phyloP scores from a whole-genome alignment of 1,284 basidiomycete species.

The Cryptococcus hybrid region DNA sequence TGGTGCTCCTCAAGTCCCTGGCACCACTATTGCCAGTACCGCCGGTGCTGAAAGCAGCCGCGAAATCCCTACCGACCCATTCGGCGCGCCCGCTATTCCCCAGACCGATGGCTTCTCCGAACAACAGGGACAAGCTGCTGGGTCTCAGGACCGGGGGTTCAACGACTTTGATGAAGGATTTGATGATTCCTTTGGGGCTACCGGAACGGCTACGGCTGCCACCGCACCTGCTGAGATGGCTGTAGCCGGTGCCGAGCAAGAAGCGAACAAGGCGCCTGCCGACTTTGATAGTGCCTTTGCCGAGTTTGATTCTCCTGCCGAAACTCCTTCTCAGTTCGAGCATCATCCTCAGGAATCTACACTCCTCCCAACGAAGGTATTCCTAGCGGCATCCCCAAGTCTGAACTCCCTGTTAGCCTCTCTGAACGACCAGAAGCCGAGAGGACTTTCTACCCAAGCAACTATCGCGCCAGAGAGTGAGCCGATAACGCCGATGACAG shows the following conservation, averaged over 20 bases:
- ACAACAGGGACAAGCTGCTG: no score
- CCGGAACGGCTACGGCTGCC: neutral
- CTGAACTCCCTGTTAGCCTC: conserved; percentile 12
- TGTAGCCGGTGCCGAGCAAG: neutral
- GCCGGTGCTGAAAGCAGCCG: neutral
- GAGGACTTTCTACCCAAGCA: conserved; percentile 37
- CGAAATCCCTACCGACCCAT: conserved; percentile 2
- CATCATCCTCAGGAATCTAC: neutral
- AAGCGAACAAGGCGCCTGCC: conserved; percentile 32
- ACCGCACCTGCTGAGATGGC: neutral
- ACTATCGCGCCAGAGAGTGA: conserved; percentile 25
- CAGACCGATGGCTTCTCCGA: neutral
- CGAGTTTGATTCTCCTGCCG: conserved; percentile 68
- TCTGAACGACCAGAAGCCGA: conserved; percentile 24
- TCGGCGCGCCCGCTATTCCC: conserved; percentile 1
- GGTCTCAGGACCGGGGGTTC: conserved; percentile 2
- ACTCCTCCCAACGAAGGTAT: conserved; percentile 28
- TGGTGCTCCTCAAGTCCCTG: conserved; percentile 50
- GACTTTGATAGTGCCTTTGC: conserved; percentile 49
- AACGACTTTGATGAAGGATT: conserved; percentile 35
- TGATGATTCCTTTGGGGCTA: conserved; percentile 37
- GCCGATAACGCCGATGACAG: conserved; percentile 20
- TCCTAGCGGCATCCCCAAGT: conserved; percentile 44
- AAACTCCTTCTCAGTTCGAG: conserved; percentile 23
- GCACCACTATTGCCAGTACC: neutral